phyloP scores from a whole-genome alignment of 2,329 filamentous ascomycete genomes.

The Hymenoscyphus albidus region DNA sequence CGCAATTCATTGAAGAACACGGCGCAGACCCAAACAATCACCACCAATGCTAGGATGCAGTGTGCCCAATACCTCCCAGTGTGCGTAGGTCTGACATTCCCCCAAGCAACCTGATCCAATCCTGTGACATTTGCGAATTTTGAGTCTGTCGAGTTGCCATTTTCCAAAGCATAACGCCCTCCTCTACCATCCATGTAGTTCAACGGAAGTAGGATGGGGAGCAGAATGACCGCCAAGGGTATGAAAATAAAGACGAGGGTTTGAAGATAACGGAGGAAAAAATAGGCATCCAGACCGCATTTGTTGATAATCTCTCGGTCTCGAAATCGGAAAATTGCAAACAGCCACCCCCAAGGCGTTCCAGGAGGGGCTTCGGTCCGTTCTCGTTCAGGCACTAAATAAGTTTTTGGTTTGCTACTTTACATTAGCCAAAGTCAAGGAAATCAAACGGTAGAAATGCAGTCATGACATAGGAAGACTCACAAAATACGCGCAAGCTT shows the following conservation, averaged over 20 bases:
- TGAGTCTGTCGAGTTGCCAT: conserved; percentile 34
- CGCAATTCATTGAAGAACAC: conserved; percentile 83
- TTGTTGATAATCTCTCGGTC: conserved; percentile 87
- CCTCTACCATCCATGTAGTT: conserved; percentile 69
- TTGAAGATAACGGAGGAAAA: conserved; percentile 87
- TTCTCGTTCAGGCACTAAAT: conserved; percentile 79
- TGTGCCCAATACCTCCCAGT: conserved; percentile 78
- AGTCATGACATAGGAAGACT: conserved; percentile 33
- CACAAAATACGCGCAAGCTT: conserved; percentile 82
- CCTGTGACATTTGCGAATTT: conserved; percentile 43
- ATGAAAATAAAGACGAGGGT: conserved; percentile 89
- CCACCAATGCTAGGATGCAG: conserved; percentile 69
- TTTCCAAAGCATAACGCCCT: conserved; percentile 40
- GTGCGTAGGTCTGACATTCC: conserved; percentile 69
- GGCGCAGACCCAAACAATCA: conserved; percentile 79
- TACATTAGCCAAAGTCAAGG: conserved; percentile 17
- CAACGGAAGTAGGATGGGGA: conserved; percentile 82
- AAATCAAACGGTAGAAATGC: not conserved
- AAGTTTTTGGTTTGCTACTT: conserved; percentile 73
- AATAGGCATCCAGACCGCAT: conserved; percentile 93
- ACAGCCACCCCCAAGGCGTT: conserved; percentile 46
- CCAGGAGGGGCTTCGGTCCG: conserved; percentile 70
- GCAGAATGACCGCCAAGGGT: conserved; percentile 70
- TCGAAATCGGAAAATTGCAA: conserved; percentile 63
- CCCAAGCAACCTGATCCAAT: conserved; percentile 80